Evolutionary conservation across 2,329 filamentous ascomycete genomes (phyloP).

Genomic region (Verticillium tricorpus): DNA sequence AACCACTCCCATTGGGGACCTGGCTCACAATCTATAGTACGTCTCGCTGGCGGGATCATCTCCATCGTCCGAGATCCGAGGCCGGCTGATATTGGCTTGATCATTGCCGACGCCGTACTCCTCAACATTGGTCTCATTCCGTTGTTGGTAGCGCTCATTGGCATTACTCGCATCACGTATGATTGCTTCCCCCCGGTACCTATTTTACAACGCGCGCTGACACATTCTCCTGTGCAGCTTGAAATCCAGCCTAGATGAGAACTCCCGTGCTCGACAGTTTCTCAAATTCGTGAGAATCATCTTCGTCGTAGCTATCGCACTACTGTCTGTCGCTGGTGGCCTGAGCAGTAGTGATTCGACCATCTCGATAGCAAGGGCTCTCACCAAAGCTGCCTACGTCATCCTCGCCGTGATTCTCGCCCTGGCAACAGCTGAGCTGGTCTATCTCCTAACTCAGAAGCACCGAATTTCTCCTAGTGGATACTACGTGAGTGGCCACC

Average conservation of each 20-base stretch:
- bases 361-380: conserved; percentile 6
- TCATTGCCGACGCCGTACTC: conserved; percentile 19
- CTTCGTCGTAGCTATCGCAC: conserved; percentile 11
- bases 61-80: conserved; percentile 17
- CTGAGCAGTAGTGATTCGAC: conserved; percentile 8
- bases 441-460: conserved; percentile 10
- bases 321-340: conserved; percentile 16
- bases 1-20: no score
- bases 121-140: conserved; percentile 24
- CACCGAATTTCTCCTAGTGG: conserved; percentile 13
- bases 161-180: conserved; percentile 21
- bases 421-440: conserved; percentile 12
- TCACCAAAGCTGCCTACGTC: conserved; percentile 17
- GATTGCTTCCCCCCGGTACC: neutral
- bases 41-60: conserved; percentile 21
- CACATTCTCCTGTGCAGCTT: conserved; percentile 7
- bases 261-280: conserved; percentile 12
- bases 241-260: conserved; percentile 12
- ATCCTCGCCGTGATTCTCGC: conserved; percentile 14
- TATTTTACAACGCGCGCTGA: neutral
- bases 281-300: conserved; percentile 11
- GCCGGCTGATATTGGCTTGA: conserved; percentile 16
- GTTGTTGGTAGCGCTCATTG: conserved; percentile 19
- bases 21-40: conserved; percentile 13
- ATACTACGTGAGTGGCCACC: conserved; percentile 5